These are phyloP conservation scores for Penicillium daleae DNA, from an alignment of 495 filamentous ascomycete genomes.

Conservation along the genomic window DNA sequence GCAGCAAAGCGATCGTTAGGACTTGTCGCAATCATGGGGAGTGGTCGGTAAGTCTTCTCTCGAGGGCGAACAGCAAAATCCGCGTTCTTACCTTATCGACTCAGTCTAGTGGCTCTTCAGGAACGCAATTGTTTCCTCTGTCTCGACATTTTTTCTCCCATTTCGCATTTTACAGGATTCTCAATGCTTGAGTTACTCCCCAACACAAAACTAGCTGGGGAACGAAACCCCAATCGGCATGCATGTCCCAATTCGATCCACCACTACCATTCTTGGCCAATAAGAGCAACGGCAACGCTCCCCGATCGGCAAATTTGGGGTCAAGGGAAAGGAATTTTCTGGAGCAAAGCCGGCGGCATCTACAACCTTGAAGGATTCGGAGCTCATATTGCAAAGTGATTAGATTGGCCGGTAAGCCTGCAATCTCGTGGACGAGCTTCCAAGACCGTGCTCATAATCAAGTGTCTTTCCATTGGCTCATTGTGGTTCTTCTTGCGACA, in stretches of 20 bases:
- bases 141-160: no score
- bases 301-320: not conserved
- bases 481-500: conserved; percentile 19
- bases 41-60: no score
- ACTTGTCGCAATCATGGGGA: no score
- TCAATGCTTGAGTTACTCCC: not conserved
- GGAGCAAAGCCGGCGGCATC: not conserved
- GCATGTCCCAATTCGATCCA: not conserved
- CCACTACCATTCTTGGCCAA: not conserved
- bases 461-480: conserved; percentile 4
- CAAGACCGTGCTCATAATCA: not conserved
- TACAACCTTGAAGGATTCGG: not conserved
- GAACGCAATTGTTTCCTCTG: no score
- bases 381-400: not conserved
- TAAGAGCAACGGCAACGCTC: not conserved
- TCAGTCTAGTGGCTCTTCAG: no score
- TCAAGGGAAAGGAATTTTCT: conserved; percentile 2
- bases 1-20: no score
- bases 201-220: not conserved
- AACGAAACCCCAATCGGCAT: not conserved
- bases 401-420: not conserved
- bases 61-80: no score
- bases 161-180: not conserved
- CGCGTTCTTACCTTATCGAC: no score
- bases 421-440: not conserved